Evolutionary conservation across 805 yeast genomes (phyloP), one percentile per base, ranked within the genome.

Genomic region (Candida hispaniensis): DNA sequence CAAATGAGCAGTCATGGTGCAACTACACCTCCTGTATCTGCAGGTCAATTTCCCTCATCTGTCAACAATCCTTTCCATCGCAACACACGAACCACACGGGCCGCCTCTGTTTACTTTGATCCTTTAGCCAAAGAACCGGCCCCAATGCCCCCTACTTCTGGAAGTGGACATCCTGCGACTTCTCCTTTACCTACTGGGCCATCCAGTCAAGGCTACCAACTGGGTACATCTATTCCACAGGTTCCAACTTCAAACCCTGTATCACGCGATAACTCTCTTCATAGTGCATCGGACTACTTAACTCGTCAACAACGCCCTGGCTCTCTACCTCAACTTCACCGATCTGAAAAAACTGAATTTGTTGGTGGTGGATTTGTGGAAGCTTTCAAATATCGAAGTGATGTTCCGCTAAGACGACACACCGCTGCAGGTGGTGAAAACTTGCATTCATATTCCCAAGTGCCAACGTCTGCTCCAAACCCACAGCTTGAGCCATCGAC

Each of bases 281-380:
- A 28, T 8, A 34, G 41, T 5, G 26, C 29, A 18, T n/a, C 23
- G 8, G 27, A 29, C 14, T 43, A 42, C 8, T 39, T 44, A 13
- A 12, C 44, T 4, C 35, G 51, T 17, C 48, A 46, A 17, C 47
- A 46, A 27, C 47, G 51, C 4, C 49, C 51, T 5, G 50, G 51
- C n/a, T 46, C 49, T 11, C 44, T 44, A 32, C 51, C 51, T 3
- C 32, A 46, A 23, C 22, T 32, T 4, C 36, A 32, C 12, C 36
- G 36, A 3, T 28, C 23, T 27, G 36, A 32, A 21, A 32, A 32
- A 23, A 17, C 36, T 12, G 36, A 32, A 23, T 32, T 32, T 23
- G 36, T 32, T 14, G 36, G 36, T 3, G 36, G 36, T n/a, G 36
- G 36, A 4, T 32, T 32, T 6, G 36, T 28, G 3, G 36, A 32